Base-by-base conservation (phyloP, 208 protist species). In the Zelonia costaricensis region DNA sequence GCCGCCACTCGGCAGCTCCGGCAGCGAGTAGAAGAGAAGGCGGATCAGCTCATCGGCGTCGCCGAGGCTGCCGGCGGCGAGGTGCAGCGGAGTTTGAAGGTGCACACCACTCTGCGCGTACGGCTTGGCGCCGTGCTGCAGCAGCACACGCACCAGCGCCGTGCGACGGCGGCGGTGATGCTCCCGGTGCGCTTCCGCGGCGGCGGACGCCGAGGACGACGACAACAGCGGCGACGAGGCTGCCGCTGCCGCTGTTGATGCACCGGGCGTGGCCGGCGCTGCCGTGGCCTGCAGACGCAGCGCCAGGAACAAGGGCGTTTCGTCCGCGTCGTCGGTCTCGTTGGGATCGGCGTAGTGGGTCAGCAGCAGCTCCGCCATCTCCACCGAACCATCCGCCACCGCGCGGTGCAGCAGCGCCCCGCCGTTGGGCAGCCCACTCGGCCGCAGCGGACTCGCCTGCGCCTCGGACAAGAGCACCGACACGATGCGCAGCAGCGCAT, bases 291-390 rank as follows among this genome's bases (percentile, higher is more conserved):
- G 6, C 40, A 61, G 57, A 5, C 42, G 61, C 25, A 86, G 36
- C 1, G 80, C 80, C 4, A 88, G 58, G 46, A 86, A 78, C 16
- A 94, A 68, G 16, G 85, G 80, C 12, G 88, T 91, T 30, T 83
- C 65, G 33, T 91, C 82, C 2, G 48, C 35, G 39, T 87, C 67
- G 49, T 94, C 81, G 28, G 74, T 47, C 27, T 91, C 82, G 63
- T 87, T 80, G 2, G 78, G 75, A 38, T 92, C 83, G 1, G 85
- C 83, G 61, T 78, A 91, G 62, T 82, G 66, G 8, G 82, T 78
- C 31, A 94, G 54, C 20, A 94, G 67, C 6, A 87, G n/a, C 49
- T 63, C 22, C 48, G 79, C 38, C 45, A 78, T 52, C 10, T 64
- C 68, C 15, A 73, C 57, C 4, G 58, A 42, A 2, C 74, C 70